Percentiles rank a stretch among this genome's conserved stretches.
Evolutionary conservation across 495 filamentous ascomycete species (phyloP).

Genomic region (Pyronema omphalodes): DNA sequence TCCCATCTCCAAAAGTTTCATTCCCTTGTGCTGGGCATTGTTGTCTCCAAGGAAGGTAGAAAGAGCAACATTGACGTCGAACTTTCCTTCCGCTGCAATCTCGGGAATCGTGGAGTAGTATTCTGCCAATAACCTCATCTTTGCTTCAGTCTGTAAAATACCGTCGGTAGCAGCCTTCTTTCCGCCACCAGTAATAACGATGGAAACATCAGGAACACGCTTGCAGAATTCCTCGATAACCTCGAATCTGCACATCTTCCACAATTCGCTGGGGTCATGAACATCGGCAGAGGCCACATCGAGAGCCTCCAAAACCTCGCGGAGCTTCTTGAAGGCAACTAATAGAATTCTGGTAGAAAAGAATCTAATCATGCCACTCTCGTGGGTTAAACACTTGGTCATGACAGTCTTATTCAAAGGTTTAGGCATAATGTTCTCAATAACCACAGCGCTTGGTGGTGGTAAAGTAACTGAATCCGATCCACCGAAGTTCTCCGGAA

Average conservation of each 20-base stretch:
- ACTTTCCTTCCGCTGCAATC: slow-evolving; percentile 59
- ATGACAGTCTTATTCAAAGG: slow-evolving; percentile 61
- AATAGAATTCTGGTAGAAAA: slow-evolving; percentile 64
- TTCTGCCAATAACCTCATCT: slow-evolving; percentile 49
- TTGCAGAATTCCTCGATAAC: slow-evolving; percentile 57
- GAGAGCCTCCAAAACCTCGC: slow-evolving; percentile 36
- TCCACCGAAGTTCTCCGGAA: slow-evolving; percentile 52
- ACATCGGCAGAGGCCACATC: slow-evolving; percentile 28
- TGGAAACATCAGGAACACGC: slow-evolving; percentile 47
- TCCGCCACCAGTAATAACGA: slow-evolving; percentile 7
- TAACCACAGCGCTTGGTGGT: slow-evolving; percentile 52
- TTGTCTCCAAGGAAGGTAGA: slow-evolving; percentile 10
- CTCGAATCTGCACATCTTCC: slow-evolving; percentile 22
- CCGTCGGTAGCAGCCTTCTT: slow-evolving; percentile 2
- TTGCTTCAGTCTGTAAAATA: slow-evolving; percentile 56
- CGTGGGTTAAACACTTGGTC: slow-evolving; percentile 57
- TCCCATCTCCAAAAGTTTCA: slow-evolving; percentile 16
- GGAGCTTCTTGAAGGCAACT: slow-evolving; percentile 60
- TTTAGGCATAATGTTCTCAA: slow-evolving; percentile 75
- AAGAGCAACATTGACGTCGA: slow-evolving; percentile 42
- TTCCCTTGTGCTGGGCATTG: slow-evolving; percentile 8
- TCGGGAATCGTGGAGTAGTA: slow-evolving; percentile 73
- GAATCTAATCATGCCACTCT: slow-evolving; percentile 54
- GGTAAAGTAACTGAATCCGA: slow-evolving; percentile 36
- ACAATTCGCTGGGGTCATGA: slow-evolving; percentile 15